A percentile compares a stretch with the other conserved stretches of the same genome.
Evolutionary conservation across 1,284 basidiomycete species (phyloP).

Genomic region (Tranzscheliella williamsii): DNA sequence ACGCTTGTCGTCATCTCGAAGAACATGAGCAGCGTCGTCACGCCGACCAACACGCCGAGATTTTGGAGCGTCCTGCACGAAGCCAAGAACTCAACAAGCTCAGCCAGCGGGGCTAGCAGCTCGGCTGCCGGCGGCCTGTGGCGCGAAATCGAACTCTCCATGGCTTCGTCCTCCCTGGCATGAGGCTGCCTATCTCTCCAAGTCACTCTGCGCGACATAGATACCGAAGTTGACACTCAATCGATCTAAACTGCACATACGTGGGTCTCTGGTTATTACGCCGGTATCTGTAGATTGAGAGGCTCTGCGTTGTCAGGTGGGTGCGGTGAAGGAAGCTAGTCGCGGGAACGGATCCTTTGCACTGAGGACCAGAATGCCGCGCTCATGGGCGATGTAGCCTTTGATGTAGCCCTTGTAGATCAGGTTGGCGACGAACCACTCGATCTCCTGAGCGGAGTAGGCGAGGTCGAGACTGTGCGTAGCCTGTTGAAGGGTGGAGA

Average conservation of each 20-base stretch:
- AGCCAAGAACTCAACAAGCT: slow-evolving; percentile 4
- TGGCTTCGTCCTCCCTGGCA: slow-evolving; percentile 3
- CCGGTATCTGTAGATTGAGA: no score
- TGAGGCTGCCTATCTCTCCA: no score
- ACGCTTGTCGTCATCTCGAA: slow-evolving; percentile 76
- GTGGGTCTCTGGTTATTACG: no score
- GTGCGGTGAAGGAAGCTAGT: no score
- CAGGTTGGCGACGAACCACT: slow-evolving; percentile 87
- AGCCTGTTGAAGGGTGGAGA: slow-evolving; percentile 28
- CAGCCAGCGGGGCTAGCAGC: not conserved
- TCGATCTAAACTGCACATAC: no score
- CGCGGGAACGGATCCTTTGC: slow-evolving; percentile 79
- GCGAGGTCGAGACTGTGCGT: slow-evolving; percentile 36
- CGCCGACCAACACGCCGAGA: slow-evolving; percentile 9
- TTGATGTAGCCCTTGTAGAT: slow-evolving; percentile 87
- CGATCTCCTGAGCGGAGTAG: slow-evolving; percentile 75
- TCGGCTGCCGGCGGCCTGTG: slow-evolving; percentile 13
- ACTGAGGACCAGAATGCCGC: slow-evolving; percentile 86
- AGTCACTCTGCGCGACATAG: no score
- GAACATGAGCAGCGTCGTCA: slow-evolving; percentile 7
- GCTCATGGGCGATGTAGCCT: slow-evolving; percentile 94
- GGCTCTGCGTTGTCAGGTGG: no score
- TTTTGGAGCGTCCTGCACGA: slow-evolving; percentile 15
- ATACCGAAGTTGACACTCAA: no score
- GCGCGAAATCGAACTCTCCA: slow-evolving; percentile 21